Evolutionary conservation across 208 protist species (phyloP), one percentile per base, ranked within the genome.

Genomic region (Acanthamoeba divionensis): DNA sequence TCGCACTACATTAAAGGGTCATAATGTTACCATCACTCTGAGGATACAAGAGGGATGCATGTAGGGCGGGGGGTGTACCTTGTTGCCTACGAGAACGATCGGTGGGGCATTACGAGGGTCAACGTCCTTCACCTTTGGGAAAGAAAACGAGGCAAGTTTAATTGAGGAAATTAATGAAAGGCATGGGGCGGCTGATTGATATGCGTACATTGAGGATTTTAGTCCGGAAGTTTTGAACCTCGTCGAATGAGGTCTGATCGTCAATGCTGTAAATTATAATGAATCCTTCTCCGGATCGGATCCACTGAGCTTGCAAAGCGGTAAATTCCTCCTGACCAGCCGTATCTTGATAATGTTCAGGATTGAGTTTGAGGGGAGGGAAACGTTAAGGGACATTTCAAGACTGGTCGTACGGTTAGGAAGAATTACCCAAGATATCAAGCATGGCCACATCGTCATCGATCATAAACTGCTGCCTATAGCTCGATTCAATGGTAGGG

Each of bases 221-320:
- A 4, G 47, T 87, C 33, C 77, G 48, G 54, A 67, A 87, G n/a
- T 66, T 26, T 67, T 87, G 55, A 21, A 95, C 48, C 77, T 96
- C 93, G 6, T 96, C 93, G 52, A 97, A 97, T 3, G 95, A 95
- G 5, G 60, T 36, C 44, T 89, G 36, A 50, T 38, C 48, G 21
- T 89, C 93, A 13, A 97, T 75, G n/a, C 48, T 47, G 90, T 95
- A 97, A 0, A 97, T 94, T 9, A 92, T 44, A 3, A 96, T 29
- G 90, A 96, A 96, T 38, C 92, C 92, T 60, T 94, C 87, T 18
- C 92, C 92, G n/a, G 69, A 71, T 44, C 96, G 52, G 10, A 89
- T 89, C 77, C 77, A 87, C 24, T 87, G 77, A 12, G 38, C 38
- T n/a, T 45, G 5, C 29, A 87, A 24, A 0, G 77, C 77, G 55